These are phyloP conservation scores for Funneliformis mosseae DNA, from an alignment of 192 early-diverging fungal genomes.

Conservation along the genomic window DNA sequence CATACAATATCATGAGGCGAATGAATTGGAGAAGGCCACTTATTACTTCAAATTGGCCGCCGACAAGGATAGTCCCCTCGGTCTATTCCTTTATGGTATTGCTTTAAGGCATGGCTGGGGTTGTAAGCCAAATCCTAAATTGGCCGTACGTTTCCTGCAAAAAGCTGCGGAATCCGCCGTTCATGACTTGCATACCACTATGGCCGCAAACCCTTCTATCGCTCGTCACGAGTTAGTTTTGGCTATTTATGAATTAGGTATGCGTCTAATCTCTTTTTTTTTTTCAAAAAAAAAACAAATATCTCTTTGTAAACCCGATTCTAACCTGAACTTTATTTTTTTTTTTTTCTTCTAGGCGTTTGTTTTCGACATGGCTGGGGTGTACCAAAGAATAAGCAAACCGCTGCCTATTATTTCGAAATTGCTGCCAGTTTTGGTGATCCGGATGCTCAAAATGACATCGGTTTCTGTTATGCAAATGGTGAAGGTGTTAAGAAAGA, in stretches of 20 bases:
- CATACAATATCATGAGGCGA: constrained; percentile 72
- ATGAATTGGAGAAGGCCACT: constrained; percentile 73
- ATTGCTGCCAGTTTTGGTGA: constrained; percentile 78
- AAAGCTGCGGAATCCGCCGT: constrained; percentile 76
- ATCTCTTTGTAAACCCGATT: neutral
- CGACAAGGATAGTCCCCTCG: constrained; percentile 64
- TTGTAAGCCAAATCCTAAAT: constrained; percentile 63
- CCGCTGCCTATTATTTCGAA: constrained; percentile 80
- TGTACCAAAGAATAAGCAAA: constrained; percentile 70
- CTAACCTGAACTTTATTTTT: neutral
- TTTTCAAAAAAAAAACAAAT: neutral
- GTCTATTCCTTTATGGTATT: constrained; percentile 79
- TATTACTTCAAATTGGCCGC: constrained; percentile 74
- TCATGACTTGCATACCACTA: constrained; percentile 54
- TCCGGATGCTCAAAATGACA: constrained; percentile 67
- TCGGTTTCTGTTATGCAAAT: constrained; percentile 61
- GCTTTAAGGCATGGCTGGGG: constrained; percentile 82
- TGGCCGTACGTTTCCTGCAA: constrained; percentile 73
- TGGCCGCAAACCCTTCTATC: constrained; percentile 31
- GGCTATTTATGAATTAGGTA: constrained; percentile 81
- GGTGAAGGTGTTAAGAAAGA: constrained; percentile 64
- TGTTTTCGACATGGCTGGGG: constrained; percentile 85
- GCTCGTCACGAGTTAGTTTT: constrained; percentile 70
- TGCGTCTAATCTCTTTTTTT: neutral
- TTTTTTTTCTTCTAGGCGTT: constrained; percentile 30